Evolutionary conservation across 2,329 filamentous ascomycete genomes (phyloP).

Genomic region (Scedosporium boydii): DNA sequence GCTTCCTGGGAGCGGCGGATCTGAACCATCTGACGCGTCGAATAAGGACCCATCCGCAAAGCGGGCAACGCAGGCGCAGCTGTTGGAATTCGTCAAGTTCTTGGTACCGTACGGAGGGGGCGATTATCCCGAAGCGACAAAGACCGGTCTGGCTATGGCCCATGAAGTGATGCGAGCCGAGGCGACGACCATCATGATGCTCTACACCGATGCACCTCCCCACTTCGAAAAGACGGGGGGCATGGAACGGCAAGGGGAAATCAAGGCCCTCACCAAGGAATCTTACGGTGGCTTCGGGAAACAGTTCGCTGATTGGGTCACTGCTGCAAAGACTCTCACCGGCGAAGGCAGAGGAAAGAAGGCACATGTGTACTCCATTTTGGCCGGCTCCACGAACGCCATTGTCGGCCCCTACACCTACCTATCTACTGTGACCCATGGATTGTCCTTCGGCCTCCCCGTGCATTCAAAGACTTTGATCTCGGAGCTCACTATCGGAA

Average conservation of each 20-base stretch:
- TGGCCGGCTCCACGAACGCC: slow-evolving; percentile 19
- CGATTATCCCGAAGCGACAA: slow-evolving; percentile 37
- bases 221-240: slow-evolving; percentile 24
- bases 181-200: slow-evolving; percentile 37
- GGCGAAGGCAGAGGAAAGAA: slow-evolving; percentile 19
- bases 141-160: slow-evolving; percentile 37
- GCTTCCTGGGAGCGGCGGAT: slow-evolving; percentile 1
- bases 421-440: slow-evolving; percentile 30
- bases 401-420: slow-evolving; percentile 27
- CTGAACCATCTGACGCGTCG: not conserved
- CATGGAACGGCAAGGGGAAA: slow-evolving; percentile 20
- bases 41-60: not conserved
- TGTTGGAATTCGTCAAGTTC: slow-evolving; percentile 24
- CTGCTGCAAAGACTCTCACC: slow-evolving; percentile 22
- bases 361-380: slow-evolving; percentile 32
- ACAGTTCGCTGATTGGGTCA: slow-evolving; percentile 34
- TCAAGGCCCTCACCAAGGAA: slow-evolving; percentile 10
- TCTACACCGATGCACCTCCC: slow-evolving; percentile 40
- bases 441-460: slow-evolving; percentile 25
- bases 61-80: slow-evolving; percentile 18
- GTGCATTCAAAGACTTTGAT: slow-evolving; percentile 19
- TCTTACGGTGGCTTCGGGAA: slow-evolving; percentile 22
- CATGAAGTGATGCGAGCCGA: slow-evolving; percentile 36
- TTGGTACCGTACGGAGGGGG: slow-evolving; percentile 24
- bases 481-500: slow-evolving; percentile 28